These are phyloP conservation scores for Carallia pectinifolia DNA, from an alignment of 345 rosid genomes.

Conservation along the genomic window DNA sequence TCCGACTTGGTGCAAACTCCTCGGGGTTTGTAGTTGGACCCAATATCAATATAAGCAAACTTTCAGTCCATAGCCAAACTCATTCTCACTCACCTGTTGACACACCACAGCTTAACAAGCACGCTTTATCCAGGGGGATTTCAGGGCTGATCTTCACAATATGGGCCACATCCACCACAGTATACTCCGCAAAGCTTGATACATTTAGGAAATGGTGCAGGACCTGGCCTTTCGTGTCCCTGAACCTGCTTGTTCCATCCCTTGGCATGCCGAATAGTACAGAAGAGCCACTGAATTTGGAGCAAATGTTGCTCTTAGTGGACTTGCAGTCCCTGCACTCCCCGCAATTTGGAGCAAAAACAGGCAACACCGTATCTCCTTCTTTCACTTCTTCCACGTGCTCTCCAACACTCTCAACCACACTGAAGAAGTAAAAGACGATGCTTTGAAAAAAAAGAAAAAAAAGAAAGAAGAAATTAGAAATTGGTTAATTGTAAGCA, in stretches of 20 bases:
- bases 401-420: constrained; percentile 55
- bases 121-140: constrained; percentile 50
- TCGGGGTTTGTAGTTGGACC: too few relatives aligned
- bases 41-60: too few relatives aligned
- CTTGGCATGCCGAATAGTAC: too few relatives aligned
- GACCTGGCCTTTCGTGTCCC: constrained; percentile 37
- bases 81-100: constrained; percentile 23
- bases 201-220: constrained; percentile 50
- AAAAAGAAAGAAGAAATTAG: background rate
- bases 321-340: too few relatives aligned
- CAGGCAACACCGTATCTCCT: too few relatives aligned
- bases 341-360: too few relatives aligned
- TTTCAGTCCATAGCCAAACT: constrained; percentile 35
- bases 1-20: too few relatives aligned
- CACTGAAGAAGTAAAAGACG: constrained; percentile 24
- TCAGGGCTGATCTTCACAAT: constrained; percentile 42
- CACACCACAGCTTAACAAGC: background rate
- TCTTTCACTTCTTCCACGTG: too few relatives aligned
- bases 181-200: constrained; percentile 70
- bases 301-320: too few relatives aligned
- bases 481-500: background rate
- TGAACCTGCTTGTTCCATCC: too few relatives aligned
- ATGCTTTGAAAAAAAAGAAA: background rate
- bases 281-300: too few relatives aligned
- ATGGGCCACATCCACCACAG: constrained; percentile 55